These are phyloP conservation scores for Alloteropsis semialata DNA, from an alignment of 176 grass and related monocot species.

Conservation along the genomic window DNA sequence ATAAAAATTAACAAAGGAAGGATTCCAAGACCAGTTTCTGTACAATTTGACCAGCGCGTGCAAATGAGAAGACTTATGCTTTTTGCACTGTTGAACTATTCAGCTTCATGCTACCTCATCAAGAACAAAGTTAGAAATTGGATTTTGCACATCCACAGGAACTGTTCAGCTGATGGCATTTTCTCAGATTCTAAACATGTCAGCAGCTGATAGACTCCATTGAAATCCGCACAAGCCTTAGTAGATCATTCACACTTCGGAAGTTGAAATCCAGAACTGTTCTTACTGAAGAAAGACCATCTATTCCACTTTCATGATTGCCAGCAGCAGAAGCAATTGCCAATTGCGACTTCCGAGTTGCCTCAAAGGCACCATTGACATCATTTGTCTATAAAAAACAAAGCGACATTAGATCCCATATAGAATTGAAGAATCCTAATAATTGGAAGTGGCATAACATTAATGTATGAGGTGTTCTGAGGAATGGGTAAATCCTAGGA, in stretches of 20 bases:
- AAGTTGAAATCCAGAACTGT: conserved; percentile 95
- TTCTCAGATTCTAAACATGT: conserved; percentile 18
- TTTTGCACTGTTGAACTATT: conserved; percentile 25
- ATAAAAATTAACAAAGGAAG: conserved; percentile 15
- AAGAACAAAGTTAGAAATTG: conserved; percentile 2
- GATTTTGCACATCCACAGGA: conserved; percentile 6
- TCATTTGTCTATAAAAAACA: conserved; percentile 67
- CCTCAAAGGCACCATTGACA: conserved; percentile 85
- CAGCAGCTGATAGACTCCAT: conserved; percentile 84
- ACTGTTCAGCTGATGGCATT: conserved; percentile 13
- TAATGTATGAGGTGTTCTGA: conserved; percentile 12
- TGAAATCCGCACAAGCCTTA: conserved; percentile 84
- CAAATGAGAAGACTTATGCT: conserved; percentile 23
- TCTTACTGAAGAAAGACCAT: conserved; percentile 68
- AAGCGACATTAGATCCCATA: conserved; percentile 30
- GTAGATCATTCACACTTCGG: conserved; percentile 71
- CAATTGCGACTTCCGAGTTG: conserved; percentile 79
- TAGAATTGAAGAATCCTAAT: conserved; percentile 28
- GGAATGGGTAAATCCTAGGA: neutral
- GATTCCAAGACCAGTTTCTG: conserved; percentile 24
- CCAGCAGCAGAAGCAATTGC: conserved; percentile 63
- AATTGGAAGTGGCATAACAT: conserved; percentile 2
- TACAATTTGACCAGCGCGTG: conserved; percentile 31
- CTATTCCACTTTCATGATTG: conserved; percentile 46
- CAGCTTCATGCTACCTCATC: conserved; percentile 14